phyloP scores from a whole-genome alignment of 371 early-diverging fungal genomes.

The Rhizopus arrhizus region DNA sequence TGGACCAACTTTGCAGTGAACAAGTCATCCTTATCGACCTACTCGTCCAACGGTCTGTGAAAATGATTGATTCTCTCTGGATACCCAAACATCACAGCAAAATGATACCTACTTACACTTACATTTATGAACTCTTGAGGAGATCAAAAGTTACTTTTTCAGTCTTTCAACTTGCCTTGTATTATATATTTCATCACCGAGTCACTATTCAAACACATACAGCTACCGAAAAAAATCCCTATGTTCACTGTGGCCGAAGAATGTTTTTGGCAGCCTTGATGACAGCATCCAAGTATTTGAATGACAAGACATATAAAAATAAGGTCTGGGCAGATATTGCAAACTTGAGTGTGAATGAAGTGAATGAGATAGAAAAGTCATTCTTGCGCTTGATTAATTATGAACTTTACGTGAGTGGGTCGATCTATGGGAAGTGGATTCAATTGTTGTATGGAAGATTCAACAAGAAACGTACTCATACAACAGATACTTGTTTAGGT shows the following conservation, averaged over 20 bases:
- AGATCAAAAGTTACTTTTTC: conserved; percentile 74
- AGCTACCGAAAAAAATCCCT: conserved; percentile 13
- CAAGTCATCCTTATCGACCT: not conserved
- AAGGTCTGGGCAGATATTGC: conserved; percentile 75
- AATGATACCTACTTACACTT: conserved; percentile 44
- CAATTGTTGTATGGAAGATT: conserved; percentile 49
- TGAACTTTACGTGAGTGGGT: conserved; percentile 63
- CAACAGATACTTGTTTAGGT: not conserved
- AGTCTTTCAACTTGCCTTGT: conserved; percentile 68
- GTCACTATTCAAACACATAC: conserved; percentile 21
- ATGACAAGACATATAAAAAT: conserved; percentile 73
- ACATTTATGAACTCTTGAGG: conserved; percentile 73
- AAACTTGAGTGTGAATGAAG: conserved; percentile 63
- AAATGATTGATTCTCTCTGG: conserved; percentile 5
- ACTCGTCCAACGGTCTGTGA: not conserved
- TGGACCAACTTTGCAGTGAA: not conserved
- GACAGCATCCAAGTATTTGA: conserved; percentile 71
- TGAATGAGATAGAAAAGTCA: conserved; percentile 70
- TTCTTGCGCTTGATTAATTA: conserved; percentile 73
- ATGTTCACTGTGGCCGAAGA: conserved; percentile 64
- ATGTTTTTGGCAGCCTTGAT: conserved; percentile 74
- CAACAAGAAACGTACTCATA: not conserved
- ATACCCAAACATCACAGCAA: conserved; percentile 9
- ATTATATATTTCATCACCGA: conserved; percentile 60
- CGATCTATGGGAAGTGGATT: conserved; percentile 68